These are phyloP conservation scores for Taxillus chinensis DNA, from an alignment of 164 flowering plant species.

Conservation along the genomic window DNA sequence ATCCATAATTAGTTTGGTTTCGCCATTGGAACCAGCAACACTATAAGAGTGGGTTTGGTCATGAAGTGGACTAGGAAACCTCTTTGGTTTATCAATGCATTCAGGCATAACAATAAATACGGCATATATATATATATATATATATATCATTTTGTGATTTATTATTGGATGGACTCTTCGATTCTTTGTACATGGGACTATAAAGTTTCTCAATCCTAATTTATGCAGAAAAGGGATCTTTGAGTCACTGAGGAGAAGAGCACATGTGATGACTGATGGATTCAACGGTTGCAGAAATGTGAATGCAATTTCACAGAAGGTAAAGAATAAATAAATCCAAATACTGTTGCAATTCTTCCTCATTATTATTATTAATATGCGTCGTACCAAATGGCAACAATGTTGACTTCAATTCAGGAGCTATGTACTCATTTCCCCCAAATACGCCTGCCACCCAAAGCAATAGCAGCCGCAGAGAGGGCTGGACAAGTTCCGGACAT, in stretches of 20 bases:
- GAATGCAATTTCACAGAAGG: slow-evolving; percentile 96
- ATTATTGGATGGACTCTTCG: too few species aligned
- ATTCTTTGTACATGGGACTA: too few species aligned
- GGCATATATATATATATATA: too few species aligned
- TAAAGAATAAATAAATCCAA: slow-evolving; percentile 8
- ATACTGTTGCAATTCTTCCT: not conserved
- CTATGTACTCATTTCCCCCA: slow-evolving; percentile 99
- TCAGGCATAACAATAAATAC: too few species aligned
- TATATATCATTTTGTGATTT: too few species aligned
- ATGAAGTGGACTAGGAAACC: too few species aligned
- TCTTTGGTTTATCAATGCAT: too few species aligned
- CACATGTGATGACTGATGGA: slow-evolving; percentile 92
- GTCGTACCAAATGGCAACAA: not conserved
- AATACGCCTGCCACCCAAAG: slow-evolving; percentile 82
- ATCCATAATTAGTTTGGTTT: not conserved
- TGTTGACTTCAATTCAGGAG: slow-evolving; percentile 41
- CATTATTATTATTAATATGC: not conserved
- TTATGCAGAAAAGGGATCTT: slow-evolving; percentile 77
- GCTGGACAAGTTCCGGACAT: slow-evolving; percentile 94
- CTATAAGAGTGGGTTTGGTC: too few species aligned
- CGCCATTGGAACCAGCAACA: too few species aligned
- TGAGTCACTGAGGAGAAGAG: slow-evolving; percentile 83
- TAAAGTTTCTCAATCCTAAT: not conserved
- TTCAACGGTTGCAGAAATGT: slow-evolving; percentile 97
- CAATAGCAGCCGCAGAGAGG: slow-evolving; percentile 74